These are phyloP conservation scores for Elsinoe ampelina DNA, from an alignment of 2,329 filamentous ascomycete species.

Conservation along the genomic window DNA sequence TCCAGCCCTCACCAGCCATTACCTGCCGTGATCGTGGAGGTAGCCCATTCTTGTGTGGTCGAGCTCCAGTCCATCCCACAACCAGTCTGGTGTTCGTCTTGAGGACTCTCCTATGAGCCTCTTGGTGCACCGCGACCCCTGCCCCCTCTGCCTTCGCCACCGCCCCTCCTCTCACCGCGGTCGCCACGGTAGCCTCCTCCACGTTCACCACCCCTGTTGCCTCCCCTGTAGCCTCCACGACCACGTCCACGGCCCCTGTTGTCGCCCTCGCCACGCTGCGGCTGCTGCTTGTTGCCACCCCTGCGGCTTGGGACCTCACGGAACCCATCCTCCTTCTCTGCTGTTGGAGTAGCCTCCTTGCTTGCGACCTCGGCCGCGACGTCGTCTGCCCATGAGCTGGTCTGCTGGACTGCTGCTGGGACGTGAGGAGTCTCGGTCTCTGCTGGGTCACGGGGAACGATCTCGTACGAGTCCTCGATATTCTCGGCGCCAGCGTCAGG, in stretches of 20 bases:
- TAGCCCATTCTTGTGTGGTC: neutral
- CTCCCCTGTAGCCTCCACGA: constrained; percentile 24
- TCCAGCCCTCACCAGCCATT: neutral
- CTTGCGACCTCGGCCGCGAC: constrained; percentile 32
- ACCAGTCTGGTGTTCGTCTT: neutral
- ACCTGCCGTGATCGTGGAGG: neutral
- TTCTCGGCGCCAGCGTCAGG: constrained; percentile 40
- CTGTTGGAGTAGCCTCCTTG: constrained; percentile 22
- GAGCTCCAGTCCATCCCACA: neutral
- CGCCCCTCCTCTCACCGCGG: constrained; percentile 34
- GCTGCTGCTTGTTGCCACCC: constrained; percentile 24
- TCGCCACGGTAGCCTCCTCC: constrained; percentile 38
- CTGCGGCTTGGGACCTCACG: constrained; percentile 48
- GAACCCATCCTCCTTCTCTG: constrained; percentile 53
- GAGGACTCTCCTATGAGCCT: constrained; percentile 9
- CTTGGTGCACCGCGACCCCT: constrained; percentile 23
- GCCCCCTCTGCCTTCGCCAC: constrained; percentile 27
- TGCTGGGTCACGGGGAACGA: constrained; percentile 60
- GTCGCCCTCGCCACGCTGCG: constrained; percentile 16
- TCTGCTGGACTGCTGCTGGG: constrained; percentile 46
- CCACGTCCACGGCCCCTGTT: constrained; percentile 38
- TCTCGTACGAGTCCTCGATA: constrained; percentile 61
- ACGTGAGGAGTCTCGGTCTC: constrained; percentile 62
- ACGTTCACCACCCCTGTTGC: constrained; percentile 31
- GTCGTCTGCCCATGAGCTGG: constrained; percentile 76